Evolutionary conservation across 148 eudicot species (phyloP).

Genomic region (Linanthus parryae): DNA sequence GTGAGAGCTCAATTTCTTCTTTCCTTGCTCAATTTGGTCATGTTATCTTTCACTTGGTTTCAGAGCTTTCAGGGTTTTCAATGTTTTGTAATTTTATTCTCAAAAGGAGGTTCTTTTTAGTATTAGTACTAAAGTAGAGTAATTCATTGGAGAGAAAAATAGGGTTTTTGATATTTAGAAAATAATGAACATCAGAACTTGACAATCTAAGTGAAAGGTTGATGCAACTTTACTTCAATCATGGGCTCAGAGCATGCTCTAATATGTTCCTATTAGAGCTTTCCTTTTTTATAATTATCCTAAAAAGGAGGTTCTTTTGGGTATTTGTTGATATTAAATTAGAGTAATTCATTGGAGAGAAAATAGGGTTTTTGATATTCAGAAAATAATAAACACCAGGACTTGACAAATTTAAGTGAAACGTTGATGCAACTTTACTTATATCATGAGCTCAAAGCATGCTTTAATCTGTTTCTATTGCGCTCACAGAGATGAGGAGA

Average conservation of each 20-base stretch:
- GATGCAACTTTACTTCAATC: too few relatives aligned
- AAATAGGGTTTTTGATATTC: background rate
- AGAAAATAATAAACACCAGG: too few relatives aligned
- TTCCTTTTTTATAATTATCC: too few relatives aligned
- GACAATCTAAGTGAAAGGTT: too few relatives aligned
- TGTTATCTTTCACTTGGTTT: background rate
- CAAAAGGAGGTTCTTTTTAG: background rate
- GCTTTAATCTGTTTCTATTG: background rate
- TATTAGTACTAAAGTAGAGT: background rate
- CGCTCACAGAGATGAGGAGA: conserved; percentile 66
- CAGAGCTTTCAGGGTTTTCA: background rate
- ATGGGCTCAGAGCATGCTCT: too few relatives aligned
- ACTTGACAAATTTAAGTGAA: background rate
- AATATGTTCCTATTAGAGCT: too few relatives aligned
- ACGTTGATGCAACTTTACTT: background rate
- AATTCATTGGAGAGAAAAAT: background rate
- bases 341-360: too few relatives aligned
- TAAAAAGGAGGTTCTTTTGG: background rate
- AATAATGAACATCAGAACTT: too few relatives aligned
- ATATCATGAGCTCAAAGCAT: background rate
- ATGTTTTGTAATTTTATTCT: too few relatives aligned
- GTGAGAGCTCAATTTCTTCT: conserved; percentile 14
- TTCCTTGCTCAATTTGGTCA: background rate
- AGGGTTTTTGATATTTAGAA: background rate
- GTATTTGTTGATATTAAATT: background rate